Percentiles rank a stretch among this genome's conserved stretches.
Evolutionary conservation across 148 eudicot genomes (phyloP).

Genomic region (Euryodendron excelsum): DNA sequence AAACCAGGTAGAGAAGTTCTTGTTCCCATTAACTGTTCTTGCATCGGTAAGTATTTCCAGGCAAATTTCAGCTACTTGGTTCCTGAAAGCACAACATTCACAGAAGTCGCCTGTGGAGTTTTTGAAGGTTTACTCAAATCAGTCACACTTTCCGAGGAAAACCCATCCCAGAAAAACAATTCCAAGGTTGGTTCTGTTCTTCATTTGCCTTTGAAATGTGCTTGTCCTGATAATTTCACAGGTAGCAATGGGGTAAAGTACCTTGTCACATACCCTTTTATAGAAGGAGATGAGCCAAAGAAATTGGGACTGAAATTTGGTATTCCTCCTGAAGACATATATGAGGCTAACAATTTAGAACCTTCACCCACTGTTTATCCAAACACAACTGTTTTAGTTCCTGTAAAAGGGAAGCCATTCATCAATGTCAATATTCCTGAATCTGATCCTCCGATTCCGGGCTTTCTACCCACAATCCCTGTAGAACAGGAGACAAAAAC

Average conservation of each 20-base stretch:
- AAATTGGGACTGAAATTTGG: constrained; percentile 30
- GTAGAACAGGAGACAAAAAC: constrained; percentile 14
- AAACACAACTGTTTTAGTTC: constrained; percentile 44
- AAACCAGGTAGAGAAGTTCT: constrained; percentile 34
- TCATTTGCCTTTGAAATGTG: constrained; percentile 40
- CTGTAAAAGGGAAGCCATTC: constrained; percentile 21
- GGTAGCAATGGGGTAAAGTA: constrained; percentile 19
- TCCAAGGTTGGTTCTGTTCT: constrained; percentile 25
- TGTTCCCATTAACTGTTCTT: constrained; percentile 34
- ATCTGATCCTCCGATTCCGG: constrained; percentile 37
- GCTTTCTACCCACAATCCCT: constrained; percentile 35
- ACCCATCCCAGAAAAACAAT: constrained; percentile 8
- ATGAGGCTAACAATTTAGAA: constrained; percentile 24
- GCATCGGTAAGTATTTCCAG: constrained; percentile 26
- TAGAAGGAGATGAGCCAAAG: constrained; percentile 19
- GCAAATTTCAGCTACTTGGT: constrained; percentile 28
- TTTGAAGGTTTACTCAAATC: constrained; percentile 42
- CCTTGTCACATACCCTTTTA: constrained; percentile 41
- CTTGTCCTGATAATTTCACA: constrained; percentile 38
- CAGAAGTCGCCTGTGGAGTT: constrained; percentile 32
- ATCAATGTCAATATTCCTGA: constrained; percentile 22
- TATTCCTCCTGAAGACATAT: constrained; percentile 30
- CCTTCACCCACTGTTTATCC: constrained; percentile 32
- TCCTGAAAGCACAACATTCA: constrained; percentile 7
- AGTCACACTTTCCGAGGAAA: constrained; percentile 30